These are phyloP conservation scores for Clathrus columnatus DNA, from an alignment of 768 basidiomycete genomes.

Conservation along the genomic window DNA sequence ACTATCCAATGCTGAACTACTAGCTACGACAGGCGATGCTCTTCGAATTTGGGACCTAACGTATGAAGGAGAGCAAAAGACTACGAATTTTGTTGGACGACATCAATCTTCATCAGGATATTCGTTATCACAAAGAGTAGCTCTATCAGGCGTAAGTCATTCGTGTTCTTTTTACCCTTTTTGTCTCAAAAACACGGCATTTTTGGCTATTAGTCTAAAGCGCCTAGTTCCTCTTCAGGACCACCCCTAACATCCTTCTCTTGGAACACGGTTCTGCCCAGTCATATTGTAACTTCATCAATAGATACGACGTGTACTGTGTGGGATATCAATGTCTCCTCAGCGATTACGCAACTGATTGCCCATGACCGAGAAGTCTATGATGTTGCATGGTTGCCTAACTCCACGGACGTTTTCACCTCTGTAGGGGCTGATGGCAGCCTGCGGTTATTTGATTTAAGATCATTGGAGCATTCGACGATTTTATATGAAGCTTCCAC, in stretches of 20 bases:
- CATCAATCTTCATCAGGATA: constrained; percentile 49
- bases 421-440: constrained; percentile 97
- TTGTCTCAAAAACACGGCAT: constrained; percentile 10
- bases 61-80: constrained; percentile 48
- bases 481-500: constrained; percentile 77
- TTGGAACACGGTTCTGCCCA: constrained; percentile 91
- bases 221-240: constrained; percentile 70
- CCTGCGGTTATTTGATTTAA: constrained; percentile 91
- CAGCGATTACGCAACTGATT: constrained; percentile 93
- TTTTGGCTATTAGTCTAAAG: constrained; percentile 60
- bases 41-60: constrained; percentile 86
- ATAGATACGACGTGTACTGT: constrained; percentile 99
- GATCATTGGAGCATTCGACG: constrained; percentile 94
- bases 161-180: constrained; percentile 9
- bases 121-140: constrained; percentile 62
- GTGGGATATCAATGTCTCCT: constrained; percentile 93
- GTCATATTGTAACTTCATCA: constrained; percentile 90
- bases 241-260: constrained; percentile 96
- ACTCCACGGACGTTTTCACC: constrained; percentile 93
- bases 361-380: constrained; percentile 95
- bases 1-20: constrained; percentile 58
- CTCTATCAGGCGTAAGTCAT: constrained; percentile 67
- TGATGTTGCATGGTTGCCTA: constrained; percentile 97
- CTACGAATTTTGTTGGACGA: constrained; percentile 65
- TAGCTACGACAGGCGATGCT: constrained; percentile 93